Percentiles rank a stretch among this genome's conserved stretches.
Conservation (phyloP, 2,329 filamentous ascomycete genomes). For the Phyllosticta paracitricarpa region DNA sequence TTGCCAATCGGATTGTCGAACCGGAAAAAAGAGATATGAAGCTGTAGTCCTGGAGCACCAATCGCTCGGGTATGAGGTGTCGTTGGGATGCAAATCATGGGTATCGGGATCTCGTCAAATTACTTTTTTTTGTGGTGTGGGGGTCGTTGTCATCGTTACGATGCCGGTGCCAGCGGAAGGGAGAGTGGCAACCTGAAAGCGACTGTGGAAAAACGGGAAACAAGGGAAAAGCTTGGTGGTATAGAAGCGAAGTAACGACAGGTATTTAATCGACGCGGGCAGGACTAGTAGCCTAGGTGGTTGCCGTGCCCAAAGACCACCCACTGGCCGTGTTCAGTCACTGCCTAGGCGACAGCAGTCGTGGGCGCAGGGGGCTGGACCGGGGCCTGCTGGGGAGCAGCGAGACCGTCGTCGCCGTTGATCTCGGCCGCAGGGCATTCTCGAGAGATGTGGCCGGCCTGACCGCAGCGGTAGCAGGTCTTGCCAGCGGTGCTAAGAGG, state of each 20-base stretch:
- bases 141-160: conserved; percentile 14
- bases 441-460: conserved; percentile 90
- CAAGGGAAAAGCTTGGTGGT: conserved; percentile 6
- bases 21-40: conserved; percentile 9
- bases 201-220: conserved; percentile 4
- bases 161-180: conserved; percentile 12
- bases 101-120: conserved; percentile 35
- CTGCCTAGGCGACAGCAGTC: conserved; percentile 27
- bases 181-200: conserved; percentile 11
- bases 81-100: conserved; percentile 30
- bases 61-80: conserved; percentile 12
- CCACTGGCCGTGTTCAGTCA: conserved; percentile 7
- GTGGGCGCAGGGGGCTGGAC: conserved; percentile 33
- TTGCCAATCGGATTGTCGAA: conserved; percentile 8
- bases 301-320: conserved; percentile 7
- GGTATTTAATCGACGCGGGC: conserved; percentile 4
- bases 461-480: conserved; percentile 96
- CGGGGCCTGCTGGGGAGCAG: conserved; percentile 23
- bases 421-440: conserved; percentile 75
- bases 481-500: conserved; percentile 93
- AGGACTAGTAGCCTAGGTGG: neutral
- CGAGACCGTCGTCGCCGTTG: conserved; percentile 30
- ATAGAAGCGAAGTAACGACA: conserved; percentile 12
- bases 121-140: conserved; percentile 6
- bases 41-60: conserved; percentile 9